Evolutionary conservation across 371 early-diverging fungal species (phyloP).

Genomic region (Entomophthora muscae): DNA sequence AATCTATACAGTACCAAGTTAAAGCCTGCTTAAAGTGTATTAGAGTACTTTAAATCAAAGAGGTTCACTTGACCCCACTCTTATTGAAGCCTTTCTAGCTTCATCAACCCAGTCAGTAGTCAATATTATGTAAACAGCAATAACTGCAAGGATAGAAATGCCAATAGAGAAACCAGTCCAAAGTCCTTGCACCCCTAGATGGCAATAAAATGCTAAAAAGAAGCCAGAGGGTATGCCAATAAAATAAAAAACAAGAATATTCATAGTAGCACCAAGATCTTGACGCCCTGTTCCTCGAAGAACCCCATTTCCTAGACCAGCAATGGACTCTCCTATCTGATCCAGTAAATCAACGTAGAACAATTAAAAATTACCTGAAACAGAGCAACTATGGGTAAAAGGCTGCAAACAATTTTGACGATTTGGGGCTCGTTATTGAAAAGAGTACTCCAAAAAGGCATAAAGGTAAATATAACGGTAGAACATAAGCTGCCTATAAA

Average conservation of each 20-base stretch:
- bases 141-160: background rate
- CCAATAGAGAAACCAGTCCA: constrained; percentile 28
- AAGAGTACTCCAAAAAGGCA: constrained; percentile 17
- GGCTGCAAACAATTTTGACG: constrained; percentile 35
- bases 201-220: constrained; percentile 30
- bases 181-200: constrained; percentile 39
- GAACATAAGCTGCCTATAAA: constrained; percentile 15
- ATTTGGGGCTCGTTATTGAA: constrained; percentile 52
- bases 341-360: constrained; percentile 18
- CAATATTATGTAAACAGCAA: background rate
- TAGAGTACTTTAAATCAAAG: too few relatives aligned
- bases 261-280: constrained; percentile 43
- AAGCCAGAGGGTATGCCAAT: constrained; percentile 49
- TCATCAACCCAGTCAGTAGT: constrained; percentile 11
- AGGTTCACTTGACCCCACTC: background rate
- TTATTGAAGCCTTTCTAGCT: background rate
- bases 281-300: constrained; percentile 54
- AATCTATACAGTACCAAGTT: too few relatives aligned
- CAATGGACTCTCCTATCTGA: constrained; percentile 48
- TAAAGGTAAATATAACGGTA: constrained; percentile 21
- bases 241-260: constrained; percentile 37
- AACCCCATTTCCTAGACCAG: constrained; percentile 46
- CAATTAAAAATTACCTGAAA: constrained; percentile 42
- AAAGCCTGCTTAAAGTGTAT: too few relatives aligned
- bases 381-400: constrained; percentile 59